Percentiles rank a stretch among this genome's conserved stretches.
Conservation (phyloP, 2,329 filamentous ascomycete species). For the Penicillium sp. region DNA sequence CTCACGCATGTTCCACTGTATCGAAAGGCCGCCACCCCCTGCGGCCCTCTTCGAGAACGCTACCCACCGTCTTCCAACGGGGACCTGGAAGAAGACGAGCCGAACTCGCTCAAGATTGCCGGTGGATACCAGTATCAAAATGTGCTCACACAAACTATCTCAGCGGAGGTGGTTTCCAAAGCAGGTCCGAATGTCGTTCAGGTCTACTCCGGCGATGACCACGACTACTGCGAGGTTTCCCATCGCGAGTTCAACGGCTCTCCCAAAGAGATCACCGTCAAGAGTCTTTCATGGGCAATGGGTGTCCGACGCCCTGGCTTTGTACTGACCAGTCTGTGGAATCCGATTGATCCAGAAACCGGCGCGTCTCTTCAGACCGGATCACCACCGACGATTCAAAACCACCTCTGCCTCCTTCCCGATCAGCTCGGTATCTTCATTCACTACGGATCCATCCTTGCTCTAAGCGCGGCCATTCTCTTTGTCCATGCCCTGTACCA, state of each 20-base stretch:
- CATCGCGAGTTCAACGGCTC: slow-evolving; percentile 67
- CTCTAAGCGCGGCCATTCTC: slow-evolving; percentile 51
- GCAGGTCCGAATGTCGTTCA: slow-evolving; percentile 74
- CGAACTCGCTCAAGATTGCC: slow-evolving; percentile 73
- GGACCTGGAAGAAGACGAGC: slow-evolving; percentile 58
- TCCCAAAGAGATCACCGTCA: slow-evolving; percentile 83
- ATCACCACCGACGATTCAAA: slow-evolving; percentile 65
- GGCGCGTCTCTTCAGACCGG: slow-evolving; percentile 31
- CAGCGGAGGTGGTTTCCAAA: slow-evolving; percentile 69
- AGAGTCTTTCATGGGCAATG: slow-evolving; percentile 95
- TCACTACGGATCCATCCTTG: slow-evolving; percentile 66
- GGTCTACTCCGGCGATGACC: slow-evolving; percentile 93
- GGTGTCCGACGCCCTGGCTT: slow-evolving; percentile 85
- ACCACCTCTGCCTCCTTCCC: slow-evolving; percentile 84
- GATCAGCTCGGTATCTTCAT: slow-evolving; percentile 84
- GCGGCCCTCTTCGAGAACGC: slow-evolving; percentile 79
- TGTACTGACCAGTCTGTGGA: slow-evolving; percentile 84
- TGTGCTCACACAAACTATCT: slow-evolving; percentile 74
- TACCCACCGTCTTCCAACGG: slow-evolving; percentile 70
- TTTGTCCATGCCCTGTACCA: slow-evolving; percentile 43
- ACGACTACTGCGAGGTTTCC: slow-evolving; percentile 91
- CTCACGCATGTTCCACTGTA: slow-evolving; percentile 90
- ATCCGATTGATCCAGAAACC: slow-evolving; percentile 66
- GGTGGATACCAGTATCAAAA: slow-evolving; percentile 96
- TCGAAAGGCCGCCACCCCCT: slow-evolving; percentile 76